Conservation (phyloP, 805 yeast species). For the Dipodascopsis uninucleata region DNA sequence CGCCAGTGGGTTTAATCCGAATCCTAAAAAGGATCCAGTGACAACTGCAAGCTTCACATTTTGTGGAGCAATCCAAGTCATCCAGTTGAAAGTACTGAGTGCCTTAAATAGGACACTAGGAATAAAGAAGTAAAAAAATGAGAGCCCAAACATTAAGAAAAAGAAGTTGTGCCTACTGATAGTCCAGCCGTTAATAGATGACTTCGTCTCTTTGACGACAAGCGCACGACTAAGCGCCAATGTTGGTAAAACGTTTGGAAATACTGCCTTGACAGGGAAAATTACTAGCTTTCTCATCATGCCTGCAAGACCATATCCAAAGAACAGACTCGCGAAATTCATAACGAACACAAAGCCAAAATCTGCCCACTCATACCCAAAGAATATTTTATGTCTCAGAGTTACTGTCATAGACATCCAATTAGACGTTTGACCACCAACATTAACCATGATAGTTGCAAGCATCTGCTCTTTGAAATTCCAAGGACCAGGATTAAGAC, state of each 20-base stretch:
- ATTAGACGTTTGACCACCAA: conserved; percentile 7
- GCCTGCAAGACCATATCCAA: conserved; percentile 70
- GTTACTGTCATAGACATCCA: conserved; percentile 11
- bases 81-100: conserved; percentile 55
- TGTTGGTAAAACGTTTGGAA: conserved; percentile 66
- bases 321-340: conserved; percentile 52
- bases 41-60: conserved; percentile 48
- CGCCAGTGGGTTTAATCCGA: conserved; percentile 47
- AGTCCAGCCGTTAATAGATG: conserved; percentile 59
- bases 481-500: conserved; percentile 61
- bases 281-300: conserved; percentile 56
- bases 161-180: conserved; percentile 53
- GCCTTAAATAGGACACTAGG: conserved; percentile 60
- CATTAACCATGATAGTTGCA: conserved; percentile 41
- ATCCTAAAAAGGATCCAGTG: conserved; percentile 45
- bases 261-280: conserved; percentile 59
- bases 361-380: conserved; percentile 31
- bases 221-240: conserved; percentile 55
- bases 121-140: conserved; percentile 55
- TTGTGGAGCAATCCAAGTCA: conserved; percentile 55
- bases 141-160: conserved; percentile 39
- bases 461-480: conserved; percentile 58
- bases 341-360: conserved; percentile 54
- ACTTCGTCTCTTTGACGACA: conserved; percentile 35
- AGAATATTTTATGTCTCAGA: conserved; percentile 13